Conservation (phyloP, 169 alveolate species). For the Babesia gibsoni region DNA sequence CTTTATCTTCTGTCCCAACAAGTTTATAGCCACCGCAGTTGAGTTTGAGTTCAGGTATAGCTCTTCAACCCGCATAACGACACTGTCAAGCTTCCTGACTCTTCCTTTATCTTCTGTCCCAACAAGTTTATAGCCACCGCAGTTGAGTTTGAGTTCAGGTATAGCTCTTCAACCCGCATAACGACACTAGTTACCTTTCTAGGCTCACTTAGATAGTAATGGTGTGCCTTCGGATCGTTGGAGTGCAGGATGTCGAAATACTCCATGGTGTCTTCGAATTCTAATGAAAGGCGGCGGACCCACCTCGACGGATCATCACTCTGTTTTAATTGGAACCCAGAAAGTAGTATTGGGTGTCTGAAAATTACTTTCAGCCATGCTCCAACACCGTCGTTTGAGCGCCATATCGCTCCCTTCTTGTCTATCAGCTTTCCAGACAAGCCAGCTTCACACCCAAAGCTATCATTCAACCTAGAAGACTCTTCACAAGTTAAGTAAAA, state of each 20-base stretch:
- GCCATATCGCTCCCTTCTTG: conserved; percentile 65
- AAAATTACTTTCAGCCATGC: conserved; percentile 59
- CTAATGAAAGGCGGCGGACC: conserved; percentile 67
- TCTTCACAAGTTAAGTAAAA: conserved; percentile 33
- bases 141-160: conserved; percentile 12
- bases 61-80: conserved; percentile 14
- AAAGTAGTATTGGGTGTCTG: conserved; percentile 64
- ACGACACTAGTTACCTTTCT: conserved; percentile 41
- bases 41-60: conserved; percentile 16
- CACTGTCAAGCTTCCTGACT: conserved; percentile 34
- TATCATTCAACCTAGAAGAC: conserved; percentile 40
- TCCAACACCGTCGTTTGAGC: conserved; percentile 62
- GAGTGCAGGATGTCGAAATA: conserved; percentile 66
- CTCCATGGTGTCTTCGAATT: conserved; percentile 60
- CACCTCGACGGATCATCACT: conserved; percentile 69
- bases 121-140: conserved; percentile 18
- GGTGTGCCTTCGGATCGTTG: conserved; percentile 53
- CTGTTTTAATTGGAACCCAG: conserved; percentile 64
- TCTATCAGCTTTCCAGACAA: conserved; percentile 62
- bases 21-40: conserved; percentile 19
- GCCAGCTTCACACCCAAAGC: conserved; percentile 65
- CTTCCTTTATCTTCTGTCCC: conserved; percentile 18
- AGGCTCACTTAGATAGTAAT: conserved; percentile 63
- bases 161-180: conserved; percentile 19
- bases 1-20: conserved; percentile 6